phyloP scores from a whole-genome alignment of 331 rosid species.

The Spiraea crenata region DNA sequence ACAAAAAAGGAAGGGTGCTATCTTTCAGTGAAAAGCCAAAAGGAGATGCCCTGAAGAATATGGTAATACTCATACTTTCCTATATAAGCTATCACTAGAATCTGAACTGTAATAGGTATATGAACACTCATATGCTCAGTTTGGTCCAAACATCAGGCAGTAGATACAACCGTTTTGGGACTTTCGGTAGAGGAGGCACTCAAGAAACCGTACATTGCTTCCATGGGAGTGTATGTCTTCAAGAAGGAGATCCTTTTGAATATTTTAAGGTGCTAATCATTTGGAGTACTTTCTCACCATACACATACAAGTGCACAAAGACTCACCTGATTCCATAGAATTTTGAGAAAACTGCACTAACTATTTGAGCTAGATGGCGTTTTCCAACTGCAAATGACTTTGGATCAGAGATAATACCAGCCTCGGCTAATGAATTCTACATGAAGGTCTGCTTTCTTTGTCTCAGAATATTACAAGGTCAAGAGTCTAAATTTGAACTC shows the following conservation, averaged over 20 bases:
- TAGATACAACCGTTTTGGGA: slow-evolving; percentile 72
- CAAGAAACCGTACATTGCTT: slow-evolving; percentile 94
- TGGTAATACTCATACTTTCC: slow-evolving; percentile 34
- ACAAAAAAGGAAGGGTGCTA: slow-evolving; percentile 85
- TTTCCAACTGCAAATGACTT: slow-evolving; percentile 96
- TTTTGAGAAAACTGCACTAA: slow-evolving; percentile 23
- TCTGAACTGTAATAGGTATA: slow-evolving; percentile 1
- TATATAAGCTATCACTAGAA: background rate
- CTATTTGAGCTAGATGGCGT: slow-evolving; percentile 47
- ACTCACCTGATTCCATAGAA: slow-evolving; percentile 13
- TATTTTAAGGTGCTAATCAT: slow-evolving; percentile 63
- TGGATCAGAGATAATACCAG: slow-evolving; percentile 97
- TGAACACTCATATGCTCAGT: slow-evolving; percentile 9
- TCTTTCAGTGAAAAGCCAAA: slow-evolving; percentile 93
- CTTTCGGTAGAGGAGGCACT: slow-evolving; percentile 73
- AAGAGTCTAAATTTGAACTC: background rate
- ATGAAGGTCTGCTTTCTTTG: slow-evolving; percentile 49
- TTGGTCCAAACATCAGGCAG: slow-evolving; percentile 29
- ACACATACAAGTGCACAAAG: background rate
- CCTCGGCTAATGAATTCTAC: slow-evolving; percentile 84
- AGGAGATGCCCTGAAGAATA: slow-evolving; percentile 68
- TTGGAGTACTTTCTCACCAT: background rate
- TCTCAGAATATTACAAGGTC: background rate
- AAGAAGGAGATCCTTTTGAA: slow-evolving; percentile 97
- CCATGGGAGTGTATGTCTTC: slow-evolving; percentile 97